phyloP scores from a whole-genome alignment of 305 asterid species.

The Striga hermonthica region DNA sequence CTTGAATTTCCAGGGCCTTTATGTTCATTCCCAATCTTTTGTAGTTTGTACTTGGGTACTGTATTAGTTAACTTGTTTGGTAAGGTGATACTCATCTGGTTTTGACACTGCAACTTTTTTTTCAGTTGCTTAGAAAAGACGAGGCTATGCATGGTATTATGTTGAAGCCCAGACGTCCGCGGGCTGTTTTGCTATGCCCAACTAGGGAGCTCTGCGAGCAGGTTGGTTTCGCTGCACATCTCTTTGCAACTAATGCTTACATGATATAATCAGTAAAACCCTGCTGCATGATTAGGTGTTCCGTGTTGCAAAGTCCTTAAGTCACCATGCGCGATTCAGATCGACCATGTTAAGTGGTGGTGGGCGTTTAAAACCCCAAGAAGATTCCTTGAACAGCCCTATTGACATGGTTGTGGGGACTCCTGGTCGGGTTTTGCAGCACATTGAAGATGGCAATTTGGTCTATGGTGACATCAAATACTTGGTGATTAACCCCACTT shows the following conservation, averaged over 20 bases:
- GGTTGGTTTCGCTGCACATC: slow-evolving; percentile 40
- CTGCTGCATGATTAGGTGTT: slow-evolving; percentile 52
- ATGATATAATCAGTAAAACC: slow-evolving; percentile 20
- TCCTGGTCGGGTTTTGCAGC: slow-evolving; percentile 96
- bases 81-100: not conserved
- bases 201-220: slow-evolving; percentile 99
- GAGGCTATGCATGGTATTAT: slow-evolving; percentile 79
- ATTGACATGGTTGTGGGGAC: slow-evolving; percentile 98
- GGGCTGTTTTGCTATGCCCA: slow-evolving; percentile 91
- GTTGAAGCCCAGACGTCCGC: slow-evolving; percentile 95
- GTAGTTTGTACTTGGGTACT: too few relatives aligned
- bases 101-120: not conserved
- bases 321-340: slow-evolving; percentile 94
- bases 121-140: slow-evolving; percentile 78
- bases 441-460: slow-evolving; percentile 90
- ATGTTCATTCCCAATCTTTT: too few relatives aligned
- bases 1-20: not conserved
- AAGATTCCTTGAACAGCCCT: slow-evolving; percentile 81
- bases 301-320: slow-evolving; percentile 76
- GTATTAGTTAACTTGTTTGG: not conserved
- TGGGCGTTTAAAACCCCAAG: slow-evolving; percentile 92
- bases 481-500: slow-evolving; percentile 50
- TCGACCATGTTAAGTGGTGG: slow-evolving; percentile 99
- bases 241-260: slow-evolving; percentile 21
- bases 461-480: slow-evolving; percentile 95